Conservation (phyloP, 2,329 filamentous ascomycete genomes). For the Aspergillus terreus region DNA sequence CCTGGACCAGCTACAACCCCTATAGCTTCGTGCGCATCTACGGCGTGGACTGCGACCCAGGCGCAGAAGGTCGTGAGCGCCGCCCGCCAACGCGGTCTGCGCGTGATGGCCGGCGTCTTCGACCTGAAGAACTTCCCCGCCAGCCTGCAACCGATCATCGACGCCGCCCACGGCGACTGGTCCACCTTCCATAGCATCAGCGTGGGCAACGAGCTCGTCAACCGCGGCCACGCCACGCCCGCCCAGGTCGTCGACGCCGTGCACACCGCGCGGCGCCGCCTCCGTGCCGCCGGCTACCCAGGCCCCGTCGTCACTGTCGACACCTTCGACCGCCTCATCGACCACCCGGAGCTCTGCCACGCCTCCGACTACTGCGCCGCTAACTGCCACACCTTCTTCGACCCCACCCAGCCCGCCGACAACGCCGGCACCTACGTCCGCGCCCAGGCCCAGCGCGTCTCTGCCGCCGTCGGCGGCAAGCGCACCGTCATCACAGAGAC, state of each 20-base stretch:
- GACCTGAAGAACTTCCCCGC: constrained; percentile 54
- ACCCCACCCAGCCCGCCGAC: constrained; percentile 56
- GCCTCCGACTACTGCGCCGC: constrained; percentile 74
- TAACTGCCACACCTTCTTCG: constrained; percentile 84
- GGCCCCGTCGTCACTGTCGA: constrained; percentile 78
- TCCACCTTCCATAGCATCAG: constrained; percentile 64
- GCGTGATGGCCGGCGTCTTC: constrained; percentile 73
- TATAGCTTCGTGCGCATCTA: constrained; percentile 72
- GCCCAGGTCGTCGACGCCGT: constrained; percentile 56
- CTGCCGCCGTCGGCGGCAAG: constrained; percentile 51
- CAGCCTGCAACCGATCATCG: constrained; percentile 60
- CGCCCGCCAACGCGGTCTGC: constrained; percentile 61
- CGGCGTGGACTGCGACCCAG: constrained; percentile 73
- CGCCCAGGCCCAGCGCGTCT: constrained; percentile 50
- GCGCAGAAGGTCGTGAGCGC: constrained; percentile 60
- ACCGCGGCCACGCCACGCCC: constrained; percentile 55
- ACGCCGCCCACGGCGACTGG: constrained; percentile 64
- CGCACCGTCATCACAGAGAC: constrained; percentile 73
- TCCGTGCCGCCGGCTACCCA: constrained; percentile 62
- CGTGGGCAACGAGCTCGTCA: constrained; percentile 79
- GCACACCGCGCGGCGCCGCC: constrained; percentile 51
- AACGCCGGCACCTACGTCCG: constrained; percentile 66
- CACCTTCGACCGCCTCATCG: constrained; percentile 65
- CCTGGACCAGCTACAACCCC: constrained; percentile 53
- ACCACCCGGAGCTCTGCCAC: constrained; percentile 66